phyloP scores from a whole-genome alignment of 2,329 filamentous ascomycete genomes.

The Aspergillus brunneoviolaceus region DNA sequence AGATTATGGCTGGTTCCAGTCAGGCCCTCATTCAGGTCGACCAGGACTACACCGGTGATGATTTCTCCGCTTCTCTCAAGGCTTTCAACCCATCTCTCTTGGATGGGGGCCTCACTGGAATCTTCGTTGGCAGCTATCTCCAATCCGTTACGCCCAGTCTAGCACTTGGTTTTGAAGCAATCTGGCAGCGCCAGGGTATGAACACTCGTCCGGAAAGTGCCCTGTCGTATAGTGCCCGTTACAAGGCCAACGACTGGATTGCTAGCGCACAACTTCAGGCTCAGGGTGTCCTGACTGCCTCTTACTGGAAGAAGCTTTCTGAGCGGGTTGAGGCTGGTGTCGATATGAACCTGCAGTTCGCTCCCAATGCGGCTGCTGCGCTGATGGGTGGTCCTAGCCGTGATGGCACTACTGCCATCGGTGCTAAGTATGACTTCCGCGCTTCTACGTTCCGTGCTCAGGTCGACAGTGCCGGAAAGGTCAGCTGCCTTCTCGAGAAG shows the following conservation, averaged over 20 bases:
- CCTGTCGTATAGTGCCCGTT: constrained; percentile 85
- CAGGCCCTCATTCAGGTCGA: constrained; percentile 92
- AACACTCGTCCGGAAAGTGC: constrained; percentile 87
- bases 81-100: constrained; percentile 92
- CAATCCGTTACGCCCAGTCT: constrained; percentile 87
- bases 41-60: constrained; percentile 88
- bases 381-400: constrained; percentile 77
- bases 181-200: constrained; percentile 86
- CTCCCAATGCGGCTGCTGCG: constrained; percentile 61
- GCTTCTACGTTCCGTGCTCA: constrained; percentile 94
- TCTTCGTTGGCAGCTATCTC: constrained; percentile 93
- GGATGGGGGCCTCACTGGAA: constrained; percentile 89
- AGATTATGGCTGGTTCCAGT: constrained; percentile 72
- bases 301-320: constrained; percentile 89
- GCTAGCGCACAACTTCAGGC: constrained; percentile 86
- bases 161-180: constrained; percentile 82
- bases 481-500: constrained; percentile 92
- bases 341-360: constrained; percentile 86
- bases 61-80: constrained; percentile 93
- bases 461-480: constrained; percentile 90
- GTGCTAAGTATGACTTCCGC: constrained; percentile 97
- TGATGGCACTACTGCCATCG: constrained; percentile 87
- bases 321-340: constrained; percentile 96
- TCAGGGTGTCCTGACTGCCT: constrained; percentile 82
- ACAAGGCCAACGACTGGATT: constrained; percentile 91